Percentiles rank a stretch among this genome's conserved stretches.
phyloP scores from a whole-genome alignment of 2,329 filamentous ascomycete genomes.

The Phialophora chinensis region DNA sequence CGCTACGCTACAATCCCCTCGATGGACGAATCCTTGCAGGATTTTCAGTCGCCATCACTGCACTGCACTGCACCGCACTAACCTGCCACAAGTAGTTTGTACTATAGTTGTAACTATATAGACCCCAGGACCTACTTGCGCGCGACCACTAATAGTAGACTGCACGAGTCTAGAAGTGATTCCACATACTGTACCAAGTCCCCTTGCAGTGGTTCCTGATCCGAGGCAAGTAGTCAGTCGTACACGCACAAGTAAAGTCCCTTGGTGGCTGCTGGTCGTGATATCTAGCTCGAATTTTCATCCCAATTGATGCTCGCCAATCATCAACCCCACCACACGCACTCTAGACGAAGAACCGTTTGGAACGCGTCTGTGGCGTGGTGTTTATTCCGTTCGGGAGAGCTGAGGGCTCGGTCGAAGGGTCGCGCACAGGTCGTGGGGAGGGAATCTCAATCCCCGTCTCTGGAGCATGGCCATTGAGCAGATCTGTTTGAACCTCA shows the following conservation, averaged over 20 bases:
- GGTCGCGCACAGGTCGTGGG: background rate
- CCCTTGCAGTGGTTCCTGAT: too few species aligned
- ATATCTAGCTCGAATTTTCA: background rate
- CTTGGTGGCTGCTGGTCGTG: background rate
- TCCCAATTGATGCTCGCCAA: background rate
- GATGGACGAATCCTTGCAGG: too few species aligned
- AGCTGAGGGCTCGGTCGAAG: background rate
- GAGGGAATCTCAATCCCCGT: background rate
- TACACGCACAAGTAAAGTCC: too few species aligned
- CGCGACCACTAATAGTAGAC: too few species aligned
- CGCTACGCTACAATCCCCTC: background rate
- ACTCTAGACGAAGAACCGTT: conserved; percentile 3
- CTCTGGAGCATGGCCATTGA: background rate
- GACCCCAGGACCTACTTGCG: too few species aligned
- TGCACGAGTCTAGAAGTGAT: too few species aligned
- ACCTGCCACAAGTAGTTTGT: too few species aligned
- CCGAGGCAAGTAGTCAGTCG: too few species aligned
- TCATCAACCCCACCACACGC: background rate
- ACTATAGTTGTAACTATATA: too few species aligned
- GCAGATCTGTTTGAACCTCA: background rate
- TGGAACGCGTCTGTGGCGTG: background rate
- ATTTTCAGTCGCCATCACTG: too few species aligned
- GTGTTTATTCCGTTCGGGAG: background rate
- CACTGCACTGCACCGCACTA: too few species aligned
- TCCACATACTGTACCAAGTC: too few species aligned